Conservation (phyloP, 2,329 filamentous ascomycete species). For the Colletotrichum tamarilloi region DNA sequence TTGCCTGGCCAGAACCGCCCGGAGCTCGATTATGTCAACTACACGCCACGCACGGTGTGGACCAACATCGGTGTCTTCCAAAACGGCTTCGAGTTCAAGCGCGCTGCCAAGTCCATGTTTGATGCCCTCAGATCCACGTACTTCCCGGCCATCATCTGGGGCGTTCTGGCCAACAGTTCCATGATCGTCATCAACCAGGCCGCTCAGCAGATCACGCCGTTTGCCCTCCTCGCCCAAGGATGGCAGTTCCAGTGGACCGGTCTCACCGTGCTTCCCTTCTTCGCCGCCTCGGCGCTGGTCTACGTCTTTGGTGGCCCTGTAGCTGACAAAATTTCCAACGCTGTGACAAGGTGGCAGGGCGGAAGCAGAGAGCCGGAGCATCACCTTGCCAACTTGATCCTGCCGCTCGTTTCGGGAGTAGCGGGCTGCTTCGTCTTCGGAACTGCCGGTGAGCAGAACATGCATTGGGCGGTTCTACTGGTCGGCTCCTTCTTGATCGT, state of each 20-base stretch:
- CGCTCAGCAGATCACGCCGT: slow-evolving; percentile 38
- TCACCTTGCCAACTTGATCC: slow-evolving; percentile 44
- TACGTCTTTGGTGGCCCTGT: slow-evolving; percentile 43
- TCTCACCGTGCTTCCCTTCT: slow-evolving; percentile 41
- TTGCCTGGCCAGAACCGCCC: slow-evolving; percentile 41
- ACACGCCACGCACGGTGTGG: slow-evolving; percentile 42
- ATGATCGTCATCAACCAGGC: slow-evolving; percentile 45
- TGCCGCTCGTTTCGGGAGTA: slow-evolving; percentile 44
- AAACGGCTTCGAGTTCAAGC: slow-evolving; percentile 40
- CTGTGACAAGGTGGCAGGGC: slow-evolving; percentile 42
- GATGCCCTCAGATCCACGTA: slow-evolving; percentile 45
- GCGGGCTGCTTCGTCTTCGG: slow-evolving; percentile 46
- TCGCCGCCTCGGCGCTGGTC: slow-evolving; percentile 34
- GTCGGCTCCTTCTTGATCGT: slow-evolving; percentile 42
- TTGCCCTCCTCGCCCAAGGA: slow-evolving; percentile 36
- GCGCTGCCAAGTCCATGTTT: slow-evolving; percentile 40
- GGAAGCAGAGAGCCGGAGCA: slow-evolving; percentile 46
- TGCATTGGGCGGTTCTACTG: slow-evolving; percentile 43
- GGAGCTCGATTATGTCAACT: slow-evolving; percentile 41
- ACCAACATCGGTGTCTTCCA: slow-evolving; percentile 48
- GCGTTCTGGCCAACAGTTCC: slow-evolving; percentile 43
- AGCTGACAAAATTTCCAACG: slow-evolving; percentile 43
- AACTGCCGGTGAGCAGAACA: slow-evolving; percentile 39
- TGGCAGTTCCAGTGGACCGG: slow-evolving; percentile 45
- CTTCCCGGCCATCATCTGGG: slow-evolving; percentile 48